phyloP scores from a whole-genome alignment of 2,329 filamentous ascomycete genomes.

The Nemania sp. region DNA sequence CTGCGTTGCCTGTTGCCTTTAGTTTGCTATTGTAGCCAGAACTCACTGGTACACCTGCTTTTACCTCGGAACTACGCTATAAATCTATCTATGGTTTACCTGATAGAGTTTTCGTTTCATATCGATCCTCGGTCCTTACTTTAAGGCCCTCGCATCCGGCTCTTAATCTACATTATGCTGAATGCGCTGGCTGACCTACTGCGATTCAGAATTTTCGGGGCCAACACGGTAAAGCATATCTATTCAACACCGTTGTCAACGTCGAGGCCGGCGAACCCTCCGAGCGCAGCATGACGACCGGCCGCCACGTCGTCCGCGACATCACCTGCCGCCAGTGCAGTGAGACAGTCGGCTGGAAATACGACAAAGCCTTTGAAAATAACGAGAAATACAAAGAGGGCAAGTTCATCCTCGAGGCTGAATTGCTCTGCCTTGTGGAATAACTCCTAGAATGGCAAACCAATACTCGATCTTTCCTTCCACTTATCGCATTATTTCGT shows the following conservation, averaged over 20 bases:
- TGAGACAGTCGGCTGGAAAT: constrained; percentile 96
- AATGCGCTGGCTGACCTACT: constrained; percentile 8
- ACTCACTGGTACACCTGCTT: not conserved
- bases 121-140: no score
- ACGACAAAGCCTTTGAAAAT: constrained; percentile 92
- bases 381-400: constrained; percentile 99
- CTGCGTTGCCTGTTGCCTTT: not conserved
- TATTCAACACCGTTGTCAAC: constrained; percentile 95
- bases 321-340: constrained; percentile 90
- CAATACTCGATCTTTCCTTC: no score
- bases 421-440: constrained; percentile 80
- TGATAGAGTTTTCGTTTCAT: no score
- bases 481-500: no score
- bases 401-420: constrained; percentile 94
- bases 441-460: constrained; percentile 37
- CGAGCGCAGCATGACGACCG: constrained; percentile 98
- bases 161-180: not conserved
- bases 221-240: constrained; percentile 96
- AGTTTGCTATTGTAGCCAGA: not conserved
- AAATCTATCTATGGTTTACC: no score
- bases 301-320: constrained; percentile 90
- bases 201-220: constrained; percentile 80
- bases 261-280: constrained; percentile 79
- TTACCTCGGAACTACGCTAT: no score
- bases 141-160: not conserved